Evolutionary conservation across 2,329 filamentous ascomycete species (phyloP).

Genomic region (Shiraia bambusicola): DNA sequence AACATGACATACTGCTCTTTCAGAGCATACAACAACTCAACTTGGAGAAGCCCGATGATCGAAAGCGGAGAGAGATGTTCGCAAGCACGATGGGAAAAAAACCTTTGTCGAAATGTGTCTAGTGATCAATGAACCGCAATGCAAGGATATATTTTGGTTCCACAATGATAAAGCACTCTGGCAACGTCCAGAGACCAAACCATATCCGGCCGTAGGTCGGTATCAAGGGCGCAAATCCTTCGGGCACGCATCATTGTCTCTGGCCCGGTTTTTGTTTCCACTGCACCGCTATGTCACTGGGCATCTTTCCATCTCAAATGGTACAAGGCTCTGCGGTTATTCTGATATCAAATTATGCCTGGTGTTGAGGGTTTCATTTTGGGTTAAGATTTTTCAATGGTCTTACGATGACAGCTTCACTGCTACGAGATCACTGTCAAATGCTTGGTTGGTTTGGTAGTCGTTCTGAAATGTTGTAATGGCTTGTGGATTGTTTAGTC

Average conservation of each 20-base stretch:
- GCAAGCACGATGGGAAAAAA: slow-evolving; percentile 22
- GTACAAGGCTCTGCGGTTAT: too few relatives aligned
- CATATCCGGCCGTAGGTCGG: neutral
- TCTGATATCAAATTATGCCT: too few relatives aligned
- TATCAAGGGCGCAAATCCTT: neutral
- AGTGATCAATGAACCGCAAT: slow-evolving; percentile 7
- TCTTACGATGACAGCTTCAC: too few relatives aligned
- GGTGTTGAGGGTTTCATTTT: too few relatives aligned
- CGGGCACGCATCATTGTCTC: neutral
- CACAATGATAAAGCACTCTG: neutral
- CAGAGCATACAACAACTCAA: slow-evolving; percentile 6
- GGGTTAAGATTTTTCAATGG: too few relatives aligned
- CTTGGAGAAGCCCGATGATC: slow-evolving; percentile 6
- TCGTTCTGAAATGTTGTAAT: too few relatives aligned
- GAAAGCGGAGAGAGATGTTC: slow-evolving; percentile 12
- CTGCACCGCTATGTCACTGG: too few relatives aligned
- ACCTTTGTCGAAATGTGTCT: slow-evolving; percentile 16
- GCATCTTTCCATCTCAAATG: too few relatives aligned
- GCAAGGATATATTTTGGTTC: neutral
- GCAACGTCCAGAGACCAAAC: neutral
- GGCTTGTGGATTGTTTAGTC: too few relatives aligned
- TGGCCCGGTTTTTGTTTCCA: neutral
- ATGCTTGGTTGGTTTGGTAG: too few relatives aligned
- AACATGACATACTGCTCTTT: slow-evolving; percentile 7
- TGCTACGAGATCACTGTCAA: too few relatives aligned